Evolutionary conservation across 2,329 filamentous ascomycete genomes (phyloP), one percentile per base, ranked within the genome.

Genomic region (Xylariaceae sp.): DNA sequence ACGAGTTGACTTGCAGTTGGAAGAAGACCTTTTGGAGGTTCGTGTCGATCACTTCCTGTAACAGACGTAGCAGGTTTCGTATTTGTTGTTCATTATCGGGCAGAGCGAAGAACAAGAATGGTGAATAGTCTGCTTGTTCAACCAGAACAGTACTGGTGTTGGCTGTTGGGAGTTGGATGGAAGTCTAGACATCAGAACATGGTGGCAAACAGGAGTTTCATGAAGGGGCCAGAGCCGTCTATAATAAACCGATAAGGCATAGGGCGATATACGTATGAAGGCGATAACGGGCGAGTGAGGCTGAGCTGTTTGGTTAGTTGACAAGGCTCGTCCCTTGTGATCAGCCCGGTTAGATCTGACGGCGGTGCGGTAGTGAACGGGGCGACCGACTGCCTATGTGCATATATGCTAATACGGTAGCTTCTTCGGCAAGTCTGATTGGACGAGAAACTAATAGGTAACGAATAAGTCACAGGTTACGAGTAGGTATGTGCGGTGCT

Each of bases 251-350:
- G 43, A 41, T 12, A 48, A 42, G 26, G 41, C 45, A 48, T 40
- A 55, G 53, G 56, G 51, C 57, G 52, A 54, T 29, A 57, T n/a
- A n/a, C n/a, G n/a, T n/a, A n/a, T n/a, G n/a, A n/a, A n/a, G n/a
- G n/a, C n/a, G 44, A 47, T 44, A 56, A 42, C 54, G 44, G 57
- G 56, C 57, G 56, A 60, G 60, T 60, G 60, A 62, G 60, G 60
- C 60, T 62, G 60, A 62, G 54, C 46, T 51, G 20, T 49, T 49
- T 54, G 60, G 57, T 54, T 57, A 46, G 52, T 58, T 58, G 29
- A 52, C 55, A 37, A 37, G 32, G 14, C 14, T 12, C 12, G 32
- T 37, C 12, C 32, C 32, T 16, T 3, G 32, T 37, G 6, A 16
- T 16, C 32, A 4, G 32, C 32, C 6, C 26, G 26, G 26, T 5